Percentiles rank a stretch among this genome's conserved stretches.
Evolutionary conservation across 2,329 filamentous ascomycete genomes (phyloP).

Genomic region (Neoascochyta sp.): DNA sequence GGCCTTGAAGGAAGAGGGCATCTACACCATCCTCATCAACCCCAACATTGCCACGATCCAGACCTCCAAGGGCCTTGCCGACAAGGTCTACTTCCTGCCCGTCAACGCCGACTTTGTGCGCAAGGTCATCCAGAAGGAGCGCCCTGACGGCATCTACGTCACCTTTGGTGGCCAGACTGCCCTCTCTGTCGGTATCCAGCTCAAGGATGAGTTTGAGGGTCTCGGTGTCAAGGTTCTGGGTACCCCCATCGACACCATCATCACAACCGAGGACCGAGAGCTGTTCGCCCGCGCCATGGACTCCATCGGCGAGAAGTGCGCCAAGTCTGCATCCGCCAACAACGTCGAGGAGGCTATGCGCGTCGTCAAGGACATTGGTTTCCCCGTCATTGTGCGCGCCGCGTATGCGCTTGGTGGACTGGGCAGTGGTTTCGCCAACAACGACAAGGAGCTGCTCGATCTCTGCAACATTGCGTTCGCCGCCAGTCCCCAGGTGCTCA

Average conservation of each 20-base stretch:
- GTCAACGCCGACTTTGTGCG: constrained; percentile 96
- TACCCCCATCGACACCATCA: constrained; percentile 96
- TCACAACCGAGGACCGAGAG: constrained; percentile 97
- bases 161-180: constrained; percentile 98
- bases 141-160: constrained; percentile 93
- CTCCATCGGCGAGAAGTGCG: constrained; percentile 94
- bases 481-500: constrained; percentile 89
- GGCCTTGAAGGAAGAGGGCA: constrained; percentile 93
- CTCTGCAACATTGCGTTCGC: constrained; percentile 95
- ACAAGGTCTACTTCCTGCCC: constrained; percentile 98
- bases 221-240: constrained; percentile 93
- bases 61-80: constrained; percentile 93
- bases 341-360: constrained; percentile 81
- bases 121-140: constrained; percentile 93
- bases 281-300: constrained; percentile 98
- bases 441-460: constrained; percentile 75
- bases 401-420: constrained; percentile 94
- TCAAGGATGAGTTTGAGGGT: constrained; percentile 92
- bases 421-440: constrained; percentile 90
- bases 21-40: constrained; percentile 97
- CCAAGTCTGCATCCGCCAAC: constrained; percentile 91
- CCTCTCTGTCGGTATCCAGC: constrained; percentile 91
- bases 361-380: constrained; percentile 89
- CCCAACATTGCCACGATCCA: constrained; percentile 99
- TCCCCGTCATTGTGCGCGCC: constrained; percentile 93